These are phyloP conservation scores for Capsella bursapastoris DNA, from an alignment of 345 rosid species.

Conservation along the genomic window DNA sequence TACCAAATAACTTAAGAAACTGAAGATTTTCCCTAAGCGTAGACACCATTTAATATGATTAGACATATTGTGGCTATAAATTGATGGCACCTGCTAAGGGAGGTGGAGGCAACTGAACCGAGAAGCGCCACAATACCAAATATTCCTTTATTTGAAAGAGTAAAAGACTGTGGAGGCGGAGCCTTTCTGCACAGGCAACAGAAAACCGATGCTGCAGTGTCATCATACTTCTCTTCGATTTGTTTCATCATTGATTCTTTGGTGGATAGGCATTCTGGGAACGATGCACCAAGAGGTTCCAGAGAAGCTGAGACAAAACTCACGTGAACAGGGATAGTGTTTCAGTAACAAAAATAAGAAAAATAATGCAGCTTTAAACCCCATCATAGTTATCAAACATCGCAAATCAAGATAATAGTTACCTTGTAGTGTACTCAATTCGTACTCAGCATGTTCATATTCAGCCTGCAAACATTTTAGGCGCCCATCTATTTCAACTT, in stretches of 20 bases:
- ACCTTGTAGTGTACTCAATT: constrained; percentile 55
- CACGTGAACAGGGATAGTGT: neutral
- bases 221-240: constrained; percentile 46
- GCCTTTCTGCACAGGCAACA: constrained; percentile 39
- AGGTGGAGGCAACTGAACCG: constrained; percentile 52
- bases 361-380: constrained; percentile 5
- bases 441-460: constrained; percentile 43
- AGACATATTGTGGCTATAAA: neutral
- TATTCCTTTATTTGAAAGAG: constrained; percentile 39
- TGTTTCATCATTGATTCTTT: constrained; percentile 53
- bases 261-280: constrained; percentile 40
- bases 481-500: constrained; percentile 22
- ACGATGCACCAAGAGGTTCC: constrained; percentile 33
- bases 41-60: neutral
- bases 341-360: neutral
- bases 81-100: constrained; percentile 60
- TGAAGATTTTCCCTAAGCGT: neutral
- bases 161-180: constrained; percentile 16
- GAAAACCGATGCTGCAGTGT: constrained; percentile 56
- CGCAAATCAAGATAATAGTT: constrained; percentile 9
- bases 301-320: constrained; percentile 47
- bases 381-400: neutral
- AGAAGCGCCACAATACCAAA: constrained; percentile 67
- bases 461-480: constrained; percentile 34
- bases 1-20: neutral